These are phyloP conservation scores for Globisporangium nagaii DNA, from an alignment of 352 stramenopile species.

Conservation along the genomic window DNA sequence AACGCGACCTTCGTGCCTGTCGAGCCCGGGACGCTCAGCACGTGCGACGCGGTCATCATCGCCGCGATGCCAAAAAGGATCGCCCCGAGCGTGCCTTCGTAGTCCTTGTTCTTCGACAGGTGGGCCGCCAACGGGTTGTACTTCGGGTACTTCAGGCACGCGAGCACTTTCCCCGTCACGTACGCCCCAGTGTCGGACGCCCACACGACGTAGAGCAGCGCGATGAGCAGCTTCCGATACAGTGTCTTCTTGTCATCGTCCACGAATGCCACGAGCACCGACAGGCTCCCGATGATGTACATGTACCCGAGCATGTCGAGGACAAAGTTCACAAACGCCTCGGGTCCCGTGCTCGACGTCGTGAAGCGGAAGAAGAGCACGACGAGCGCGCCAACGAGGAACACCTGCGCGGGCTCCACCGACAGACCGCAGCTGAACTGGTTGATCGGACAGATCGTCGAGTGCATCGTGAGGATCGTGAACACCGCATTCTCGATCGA, in stretches of 20 bases:
- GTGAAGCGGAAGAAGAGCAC: constrained; percentile 44
- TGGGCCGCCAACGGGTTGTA: constrained; percentile 85
- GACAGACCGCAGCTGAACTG: constrained; percentile 52
- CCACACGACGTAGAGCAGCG: constrained; percentile 69
- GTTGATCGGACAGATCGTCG: constrained; percentile 65
- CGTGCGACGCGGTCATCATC: constrained; percentile 71
- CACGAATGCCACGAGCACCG: constrained; percentile 56
- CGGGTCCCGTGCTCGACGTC: constrained; percentile 15
- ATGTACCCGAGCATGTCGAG: constrained; percentile 70
- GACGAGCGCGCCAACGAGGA: constrained; percentile 46
- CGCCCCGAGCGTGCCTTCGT: constrained; percentile 92
- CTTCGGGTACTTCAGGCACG: constrained; percentile 73
- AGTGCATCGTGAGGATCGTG: constrained; percentile 60
- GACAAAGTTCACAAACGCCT: constrained; percentile 37
- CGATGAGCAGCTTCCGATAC: constrained; percentile 61
- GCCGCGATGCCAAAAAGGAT: constrained; percentile 78
- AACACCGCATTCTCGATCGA: constrained; percentile 65
- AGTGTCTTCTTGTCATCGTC: constrained; percentile 40
- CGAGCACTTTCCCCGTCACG: constrained; percentile 88
- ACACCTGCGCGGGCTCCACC: constrained; percentile 41
- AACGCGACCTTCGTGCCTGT: constrained; percentile 79
- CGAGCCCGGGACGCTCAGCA: constrained; percentile 75
- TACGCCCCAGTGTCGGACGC: constrained; percentile 92
- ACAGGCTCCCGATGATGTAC: constrained; percentile 66
- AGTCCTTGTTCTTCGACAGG: constrained; percentile 94